phyloP scores from a whole-genome alignment of 1,284 basidiomycete genomes.

The Apiotrichum domesticum region DNA sequence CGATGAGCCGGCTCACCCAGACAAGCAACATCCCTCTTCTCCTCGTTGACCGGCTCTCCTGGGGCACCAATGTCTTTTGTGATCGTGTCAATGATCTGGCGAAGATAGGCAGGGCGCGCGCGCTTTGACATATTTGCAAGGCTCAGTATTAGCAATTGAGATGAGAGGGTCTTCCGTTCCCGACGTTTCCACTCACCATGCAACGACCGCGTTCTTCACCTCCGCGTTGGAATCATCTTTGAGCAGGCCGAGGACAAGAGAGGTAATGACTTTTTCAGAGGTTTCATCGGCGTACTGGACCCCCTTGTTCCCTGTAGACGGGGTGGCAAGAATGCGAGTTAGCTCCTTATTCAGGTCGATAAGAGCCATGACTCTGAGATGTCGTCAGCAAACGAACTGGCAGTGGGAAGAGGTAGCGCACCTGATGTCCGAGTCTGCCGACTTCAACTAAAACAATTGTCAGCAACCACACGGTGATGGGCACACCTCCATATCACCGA shows the following conservation, averaged over 20 bases:
- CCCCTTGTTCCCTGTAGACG: constrained; percentile 1
- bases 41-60: constrained; percentile 34
- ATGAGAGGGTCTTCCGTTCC: not conserved
- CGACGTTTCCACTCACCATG: constrained; percentile 57
- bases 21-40: constrained; percentile 74
- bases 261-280: constrained; percentile 71
- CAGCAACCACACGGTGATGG: not conserved
- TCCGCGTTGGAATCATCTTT: constrained; percentile 86
- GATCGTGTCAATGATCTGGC: constrained; percentile 73
- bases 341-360: constrained; percentile 86
- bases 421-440: constrained; percentile 39
- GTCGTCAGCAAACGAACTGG: not conserved
- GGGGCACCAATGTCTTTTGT: constrained; percentile 17
- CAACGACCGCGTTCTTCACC: constrained; percentile 95
- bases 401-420: constrained; percentile 7
- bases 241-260: constrained; percentile 72
- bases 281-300: constrained; percentile 60
- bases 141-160: constrained; percentile 14
- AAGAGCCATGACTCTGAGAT: constrained; percentile 79
- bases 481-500: not conserved
- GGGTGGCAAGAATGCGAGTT: constrained; percentile 56
- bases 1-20: constrained; percentile 57
- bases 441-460: constrained; percentile 29
- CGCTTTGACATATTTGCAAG: constrained; percentile 34
- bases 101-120: constrained; percentile 58